phyloP scores from a whole-genome alignment of 192 early-diverging fungal species.

The Backusella australiensis region DNA sequence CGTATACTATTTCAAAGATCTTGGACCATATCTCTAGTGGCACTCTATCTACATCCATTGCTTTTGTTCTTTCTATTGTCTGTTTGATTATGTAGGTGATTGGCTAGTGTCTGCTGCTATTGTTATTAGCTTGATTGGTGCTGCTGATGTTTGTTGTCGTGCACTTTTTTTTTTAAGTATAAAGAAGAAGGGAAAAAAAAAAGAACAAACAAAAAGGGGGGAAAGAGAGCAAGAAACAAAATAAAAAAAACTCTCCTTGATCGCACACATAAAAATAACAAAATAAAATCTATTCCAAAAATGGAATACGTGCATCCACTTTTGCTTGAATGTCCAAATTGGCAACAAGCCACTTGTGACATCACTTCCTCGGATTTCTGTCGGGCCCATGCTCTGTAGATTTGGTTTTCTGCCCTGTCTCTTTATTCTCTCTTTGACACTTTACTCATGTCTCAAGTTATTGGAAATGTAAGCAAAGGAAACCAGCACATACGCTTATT shows the following conservation, averaged over 20 bases:
- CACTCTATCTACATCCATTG: background rate
- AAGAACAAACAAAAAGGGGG: background rate
- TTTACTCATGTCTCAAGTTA: slow-evolving; percentile 49
- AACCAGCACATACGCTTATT: background rate
- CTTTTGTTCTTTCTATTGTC: background rate
- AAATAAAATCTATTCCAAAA: background rate
- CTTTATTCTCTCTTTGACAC: background rate
- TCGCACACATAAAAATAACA: background rate
- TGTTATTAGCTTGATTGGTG: background rate
- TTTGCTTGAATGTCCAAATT: background rate
- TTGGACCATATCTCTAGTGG: background rate
- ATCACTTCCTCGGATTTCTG: background rate
- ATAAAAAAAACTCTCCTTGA: too few species aligned
- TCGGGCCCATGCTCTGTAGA: background rate
- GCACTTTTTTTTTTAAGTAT: background rate
- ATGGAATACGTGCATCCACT: background rate
- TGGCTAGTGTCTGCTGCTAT: background rate
- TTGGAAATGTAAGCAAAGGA: slow-evolving; percentile 47
- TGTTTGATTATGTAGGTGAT: too few species aligned
- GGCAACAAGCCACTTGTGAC: background rate
- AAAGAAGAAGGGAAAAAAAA: background rate
- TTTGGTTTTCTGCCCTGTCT: slow-evolving; percentile 6
- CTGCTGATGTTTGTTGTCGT: too few species aligned
- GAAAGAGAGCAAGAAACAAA: too few species aligned
- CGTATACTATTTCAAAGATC: background rate